phyloP scores from a whole-genome alignment of 495 filamentous ascomycete species.

The Daldinia caldariorum region DNA sequence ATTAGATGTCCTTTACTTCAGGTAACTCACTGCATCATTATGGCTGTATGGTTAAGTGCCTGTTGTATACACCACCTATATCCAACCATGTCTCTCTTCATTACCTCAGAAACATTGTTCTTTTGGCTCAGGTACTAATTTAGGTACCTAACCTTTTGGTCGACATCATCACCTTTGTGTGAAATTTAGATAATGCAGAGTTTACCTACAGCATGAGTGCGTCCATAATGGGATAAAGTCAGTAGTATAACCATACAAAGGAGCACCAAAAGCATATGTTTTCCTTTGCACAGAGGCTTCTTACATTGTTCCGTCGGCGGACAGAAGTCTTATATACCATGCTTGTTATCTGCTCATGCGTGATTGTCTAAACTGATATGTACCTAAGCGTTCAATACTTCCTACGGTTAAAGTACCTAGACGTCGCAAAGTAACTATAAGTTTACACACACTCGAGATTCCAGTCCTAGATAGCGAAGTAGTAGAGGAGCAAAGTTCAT shows the following conservation, averaged over 20 bases:
- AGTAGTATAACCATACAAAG: not conserved
- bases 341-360: not conserved
- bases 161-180: constrained; percentile 4
- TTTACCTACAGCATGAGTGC: not conserved
- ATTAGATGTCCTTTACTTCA: too few species aligned
- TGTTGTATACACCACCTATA: too few species aligned
- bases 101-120: too few species aligned
- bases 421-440: not conserved
- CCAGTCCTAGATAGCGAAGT: not conserved
- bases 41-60: too few species aligned
- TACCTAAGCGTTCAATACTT: not conserved
- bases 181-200: not conserved
- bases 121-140: too few species aligned
- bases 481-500: too few species aligned
- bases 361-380: not conserved
- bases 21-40: too few species aligned
- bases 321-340: constrained; percentile 4
- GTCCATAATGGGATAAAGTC: constrained; percentile 6
- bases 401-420: not conserved
- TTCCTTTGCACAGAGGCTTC: not conserved
- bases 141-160: not conserved
- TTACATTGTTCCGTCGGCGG: not conserved
- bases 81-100: too few species aligned
- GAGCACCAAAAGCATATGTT: constrained; percentile 8
- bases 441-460: not conserved